Evolutionary conservation across 768 basidiomycete genomes (phyloP).

Genomic region (Hypsizygus marmoreus): DNA sequence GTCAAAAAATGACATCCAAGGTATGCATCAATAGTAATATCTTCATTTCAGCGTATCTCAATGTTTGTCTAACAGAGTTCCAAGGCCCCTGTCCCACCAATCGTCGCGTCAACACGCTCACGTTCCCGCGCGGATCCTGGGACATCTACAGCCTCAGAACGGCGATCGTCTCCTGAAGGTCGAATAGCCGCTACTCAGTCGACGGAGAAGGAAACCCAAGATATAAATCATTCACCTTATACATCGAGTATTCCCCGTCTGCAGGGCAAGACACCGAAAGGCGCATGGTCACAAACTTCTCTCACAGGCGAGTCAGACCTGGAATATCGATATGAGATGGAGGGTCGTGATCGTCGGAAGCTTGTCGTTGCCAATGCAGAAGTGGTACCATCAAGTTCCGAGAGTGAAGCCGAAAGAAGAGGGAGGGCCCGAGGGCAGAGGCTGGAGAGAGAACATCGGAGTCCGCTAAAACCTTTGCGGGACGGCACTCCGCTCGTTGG

Average conservation of each 20-base stretch:
- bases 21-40: conserved; percentile 10
- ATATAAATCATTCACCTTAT: conserved; percentile 3
- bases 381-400: conserved; percentile 43
- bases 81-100: too few relatives aligned
- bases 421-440: not conserved
- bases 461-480: not conserved
- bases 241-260: conserved; percentile 39
- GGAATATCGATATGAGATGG: conserved; percentile 42
- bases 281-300: conserved; percentile 21
- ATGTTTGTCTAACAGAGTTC: too few relatives aligned
- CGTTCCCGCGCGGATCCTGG: conserved; percentile 42
- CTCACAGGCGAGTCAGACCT: conserved; percentile 45
- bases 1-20: conserved; percentile 20
- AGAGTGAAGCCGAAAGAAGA: conserved; percentile 33
- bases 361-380: conserved; percentile 48
- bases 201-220: not conserved
- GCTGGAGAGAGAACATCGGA: not conserved
- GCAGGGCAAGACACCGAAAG: conserved; percentile 23
- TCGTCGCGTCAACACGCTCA: conserved; percentile 17
- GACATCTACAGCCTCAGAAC: not conserved
- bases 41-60: too few relatives aligned
- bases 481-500: conserved; percentile 5
- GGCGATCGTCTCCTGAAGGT: not conserved
- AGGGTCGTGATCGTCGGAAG: conserved; percentile 38
- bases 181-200: conserved; percentile 5